phyloP scores from a whole-genome alignment of 345 rosid genomes.

The Pugionium cornutum region DNA sequence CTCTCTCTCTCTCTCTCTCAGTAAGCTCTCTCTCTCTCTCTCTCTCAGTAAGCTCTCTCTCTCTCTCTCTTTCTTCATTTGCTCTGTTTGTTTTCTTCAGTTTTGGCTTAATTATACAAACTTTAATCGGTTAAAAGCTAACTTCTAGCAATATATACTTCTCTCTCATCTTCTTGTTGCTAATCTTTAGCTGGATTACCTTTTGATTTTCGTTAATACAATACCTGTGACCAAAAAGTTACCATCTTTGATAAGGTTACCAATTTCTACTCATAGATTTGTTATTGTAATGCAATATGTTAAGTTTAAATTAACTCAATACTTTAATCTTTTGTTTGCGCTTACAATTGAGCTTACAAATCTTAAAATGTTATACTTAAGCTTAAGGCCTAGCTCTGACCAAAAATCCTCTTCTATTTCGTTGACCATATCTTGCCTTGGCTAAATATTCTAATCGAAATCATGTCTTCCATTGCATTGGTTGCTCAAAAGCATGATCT shows the following conservation, averaged over 20 bases:
- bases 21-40: no score
- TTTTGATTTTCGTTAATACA: background rate
- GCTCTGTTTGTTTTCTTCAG: conserved; percentile 3
- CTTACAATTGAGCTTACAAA: no score
- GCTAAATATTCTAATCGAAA: no score
- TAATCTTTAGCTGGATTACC: no score
- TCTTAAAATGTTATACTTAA: no score
- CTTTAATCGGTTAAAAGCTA: background rate
- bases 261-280: background rate
- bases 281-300: conserved; percentile 1
- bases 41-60: background rate
- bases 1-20: conserved; percentile 16
- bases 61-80: conserved; percentile 2
- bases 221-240: background rate
- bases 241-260: conserved; percentile 4
- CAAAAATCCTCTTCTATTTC: no score
- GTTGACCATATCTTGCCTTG: no score
- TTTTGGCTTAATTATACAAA: conserved; percentile 7
- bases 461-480: no score
- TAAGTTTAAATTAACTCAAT: background rate
- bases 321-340: no score
- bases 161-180: background rate
- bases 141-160: background rate
- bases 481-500: no score
- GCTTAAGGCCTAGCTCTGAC: no score